Conservation (phyloP, 495 filamentous ascomycete species). For the Daldinia bambusicola region DNA sequence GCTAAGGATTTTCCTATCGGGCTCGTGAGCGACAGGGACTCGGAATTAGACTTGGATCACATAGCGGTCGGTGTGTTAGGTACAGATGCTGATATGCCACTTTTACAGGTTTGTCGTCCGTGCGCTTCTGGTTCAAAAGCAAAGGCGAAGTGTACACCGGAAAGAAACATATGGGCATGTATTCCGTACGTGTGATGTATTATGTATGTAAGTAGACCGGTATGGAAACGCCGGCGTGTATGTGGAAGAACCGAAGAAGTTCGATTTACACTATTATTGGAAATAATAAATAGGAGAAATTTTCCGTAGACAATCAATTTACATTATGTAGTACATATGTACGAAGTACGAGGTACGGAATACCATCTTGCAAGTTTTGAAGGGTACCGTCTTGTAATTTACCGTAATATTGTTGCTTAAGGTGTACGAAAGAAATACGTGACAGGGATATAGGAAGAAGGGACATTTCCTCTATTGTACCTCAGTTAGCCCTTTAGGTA, state of each 20-base stretch:
- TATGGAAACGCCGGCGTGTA: too few species aligned
- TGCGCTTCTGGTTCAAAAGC: background rate
- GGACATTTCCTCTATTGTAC: background rate
- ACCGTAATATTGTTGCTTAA: background rate
- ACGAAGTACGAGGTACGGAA: background rate
- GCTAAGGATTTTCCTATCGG: conserved; percentile 19
- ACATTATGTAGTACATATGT: background rate
- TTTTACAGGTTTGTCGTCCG: background rate
- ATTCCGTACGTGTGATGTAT: too few species aligned
- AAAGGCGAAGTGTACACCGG: background rate
- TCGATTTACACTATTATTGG: background rate
- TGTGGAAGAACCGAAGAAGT: background rate
- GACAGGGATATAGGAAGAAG: background rate
- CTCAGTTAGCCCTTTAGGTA: background rate
- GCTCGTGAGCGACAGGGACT: conserved; percentile 14
- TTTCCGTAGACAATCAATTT: background rate
- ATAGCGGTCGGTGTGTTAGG: conserved; percentile 32
- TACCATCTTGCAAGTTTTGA: background rate
- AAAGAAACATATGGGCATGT: background rate
- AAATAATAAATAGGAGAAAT: conserved; percentile 17
- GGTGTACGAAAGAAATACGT: background rate
- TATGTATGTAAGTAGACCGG: too few species aligned
- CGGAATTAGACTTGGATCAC: conserved; percentile 22
- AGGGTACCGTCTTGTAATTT: background rate
- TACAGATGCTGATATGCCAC: conserved; percentile 12